Evolutionary conservation across 2,329 filamentous ascomycete genomes (phyloP), one percentile per base, ranked within the genome.

Genomic region (Colletotrichum aenigma): DNA sequence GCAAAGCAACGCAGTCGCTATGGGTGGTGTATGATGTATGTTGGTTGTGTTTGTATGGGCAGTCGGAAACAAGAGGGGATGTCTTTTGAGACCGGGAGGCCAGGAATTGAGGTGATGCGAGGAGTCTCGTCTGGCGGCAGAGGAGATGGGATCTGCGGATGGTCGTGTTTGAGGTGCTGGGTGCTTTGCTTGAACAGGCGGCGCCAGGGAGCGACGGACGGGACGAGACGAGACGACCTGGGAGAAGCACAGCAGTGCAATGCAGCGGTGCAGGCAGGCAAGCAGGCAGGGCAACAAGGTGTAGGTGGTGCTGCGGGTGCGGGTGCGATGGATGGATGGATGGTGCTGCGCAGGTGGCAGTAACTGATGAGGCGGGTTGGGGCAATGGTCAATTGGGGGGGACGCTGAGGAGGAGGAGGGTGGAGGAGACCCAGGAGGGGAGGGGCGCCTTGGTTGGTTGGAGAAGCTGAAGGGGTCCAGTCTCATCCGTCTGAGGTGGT

Each of bases 151-250:
- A 76, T 75, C 74, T 76, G 74, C 74, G 71, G 74, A 75, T 66
- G 38, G 66, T 66, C 71, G 74, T 76, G 74, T 76, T 76, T 76
- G 74, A 76, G 74, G 66, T 76, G 56, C 71, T 67, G 69, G 68
- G 43, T 52, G 43, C 43, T 52, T 52, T 72, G 72, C 69, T 72
- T 67, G 72, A 73, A 68, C 48, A 61, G 72, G 48, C 55, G 43
- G 70, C 58, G 38, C 68, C 48, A 74, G 71, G 72, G 68, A 75
- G 72, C 34, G 61, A 71, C 56, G 67, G 67, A 72, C 70, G 52
- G 66, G 69, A 66, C 55, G 67, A 71, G 61, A 61, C 28, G 28
- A 58, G 55, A 61, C 58, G 28, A 61, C 28, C 30, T 15, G 58
- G 30, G 56, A 61, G 56, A 61, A 43, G 61, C 61, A 26, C 32